These are phyloP conservation scores for Euphorbia tirucalli DNA, from an alignment of 345 rosid species.

Conservation along the genomic window DNA sequence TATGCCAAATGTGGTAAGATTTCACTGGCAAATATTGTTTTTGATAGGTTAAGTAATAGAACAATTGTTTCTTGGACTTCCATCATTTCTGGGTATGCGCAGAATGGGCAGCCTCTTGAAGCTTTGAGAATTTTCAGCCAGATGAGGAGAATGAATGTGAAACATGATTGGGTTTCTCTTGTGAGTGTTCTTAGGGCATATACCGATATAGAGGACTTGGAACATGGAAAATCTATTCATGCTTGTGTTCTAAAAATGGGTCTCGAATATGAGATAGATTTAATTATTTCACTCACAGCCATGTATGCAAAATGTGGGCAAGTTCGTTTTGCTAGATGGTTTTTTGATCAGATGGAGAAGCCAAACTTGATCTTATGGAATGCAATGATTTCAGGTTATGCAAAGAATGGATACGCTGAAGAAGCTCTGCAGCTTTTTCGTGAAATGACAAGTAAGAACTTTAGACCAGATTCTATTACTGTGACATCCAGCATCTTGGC, in stretches of 20 bases:
- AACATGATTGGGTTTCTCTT: constrained; percentile 63
- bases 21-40: constrained; percentile 43
- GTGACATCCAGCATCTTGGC: constrained; percentile 55
- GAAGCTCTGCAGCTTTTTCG: constrained; percentile 54
- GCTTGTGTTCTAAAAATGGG: constrained; percentile 56
- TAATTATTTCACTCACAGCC: constrained; percentile 60
- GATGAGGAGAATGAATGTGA: constrained; percentile 48
- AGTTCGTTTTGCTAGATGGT: constrained; percentile 43
- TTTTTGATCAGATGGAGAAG: constrained; percentile 48
- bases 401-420: constrained; percentile 61
- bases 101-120: constrained; percentile 58
- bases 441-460: constrained; percentile 40
- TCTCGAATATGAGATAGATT: constrained; percentile 56
- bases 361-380: constrained; percentile 64
- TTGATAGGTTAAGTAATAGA: constrained; percentile 45
- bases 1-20: constrained; percentile 59
- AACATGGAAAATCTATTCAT: constrained; percentile 55
- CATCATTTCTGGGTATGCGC: constrained; percentile 60
- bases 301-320: constrained; percentile 73
- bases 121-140: constrained; percentile 51
- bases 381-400: constrained; percentile 76
- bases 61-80: constrained; percentile 71
- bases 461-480: constrained; percentile 52
- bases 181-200: constrained; percentile 64
- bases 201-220: constrained; percentile 50